Base-by-base conservation (phyloP, 2,329 filamentous ascomycete genomes). In the Teratosphaeria destructans region DNA sequence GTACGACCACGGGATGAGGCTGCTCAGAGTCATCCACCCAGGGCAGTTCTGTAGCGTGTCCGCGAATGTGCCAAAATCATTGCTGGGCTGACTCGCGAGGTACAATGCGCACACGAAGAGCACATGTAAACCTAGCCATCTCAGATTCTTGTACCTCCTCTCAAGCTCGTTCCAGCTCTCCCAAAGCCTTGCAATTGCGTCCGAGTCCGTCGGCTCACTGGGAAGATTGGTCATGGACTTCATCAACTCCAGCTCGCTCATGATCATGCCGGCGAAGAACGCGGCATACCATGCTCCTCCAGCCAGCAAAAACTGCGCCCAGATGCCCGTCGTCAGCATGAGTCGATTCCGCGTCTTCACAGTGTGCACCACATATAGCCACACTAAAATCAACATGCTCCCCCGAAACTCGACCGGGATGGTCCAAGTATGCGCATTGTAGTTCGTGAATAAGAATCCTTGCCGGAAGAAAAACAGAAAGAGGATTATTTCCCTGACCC, bases 391-490 rank as follows among this genome's bases (percentile, higher is more conserved):
- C 62, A 84, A 74, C 61, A 88, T 77, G 2, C 85, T 87, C 10
- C 86, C 85, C 65, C 78, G 74, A 70, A 85, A 80, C 68, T 87
- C 85, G 23, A 84, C 74, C 0, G 85, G 83, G 59, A 87, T 86
- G 0, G 79, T 85, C 82, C 83, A 86, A 29, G 66, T 66, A 53
- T 68, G 66, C n/a, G 62, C 62, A 55, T 69, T 69, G 57, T 69
- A 69, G 53, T 64, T 65, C 2, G 66, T 64, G 60, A 68, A 69
- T 11, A 69, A 59, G 55, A 64, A 60, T 11, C 63, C 63, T 4
- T 76, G 75, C 29, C 82, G 80, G 72, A 83, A 88, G 52, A 86
- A 70, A 68, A 85, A 88, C 72, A 81, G 86, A 73, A 86, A 88
- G 69, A 86, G 86, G 67, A 87, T 86, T 67, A 82, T 77, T 68